Conservation (phyloP, 495 filamentous ascomycete species). For the Glonium stellatum region DNA sequence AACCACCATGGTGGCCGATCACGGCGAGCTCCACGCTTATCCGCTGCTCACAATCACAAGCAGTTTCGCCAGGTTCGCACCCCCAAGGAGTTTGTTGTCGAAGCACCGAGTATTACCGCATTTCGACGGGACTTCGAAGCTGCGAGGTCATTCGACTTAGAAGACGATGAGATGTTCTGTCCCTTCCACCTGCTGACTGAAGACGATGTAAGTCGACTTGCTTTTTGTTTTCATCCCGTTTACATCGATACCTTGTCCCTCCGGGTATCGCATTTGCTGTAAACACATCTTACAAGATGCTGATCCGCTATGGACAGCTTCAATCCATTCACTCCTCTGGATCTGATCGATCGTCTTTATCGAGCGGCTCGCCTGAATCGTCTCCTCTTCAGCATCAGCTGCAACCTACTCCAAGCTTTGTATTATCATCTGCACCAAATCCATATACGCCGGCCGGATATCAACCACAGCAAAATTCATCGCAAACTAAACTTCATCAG, state of each 20-base stretch:
- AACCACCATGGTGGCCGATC: constrained; percentile 80
- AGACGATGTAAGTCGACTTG: constrained; percentile 73
- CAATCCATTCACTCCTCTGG: constrained; percentile 80
- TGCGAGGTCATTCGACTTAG: constrained; percentile 89
- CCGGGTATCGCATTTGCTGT: neutral
- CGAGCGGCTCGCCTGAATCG: constrained; percentile 88
- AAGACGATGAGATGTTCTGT: constrained; percentile 96
- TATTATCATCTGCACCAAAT: constrained; percentile 68
- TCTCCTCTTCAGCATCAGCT: constrained; percentile 78
- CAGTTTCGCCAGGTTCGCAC: constrained; percentile 76
- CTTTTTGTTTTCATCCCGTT: neutral
- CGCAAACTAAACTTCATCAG: constrained; percentile 73
- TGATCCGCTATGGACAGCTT: constrained; percentile 47
- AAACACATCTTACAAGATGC: constrained; percentile 8
- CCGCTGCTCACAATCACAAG: constrained; percentile 74
- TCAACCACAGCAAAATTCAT: constrained; percentile 42
- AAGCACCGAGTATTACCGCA: constrained; percentile 61
- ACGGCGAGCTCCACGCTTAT: constrained; percentile 76
- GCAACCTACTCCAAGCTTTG: constrained; percentile 70
- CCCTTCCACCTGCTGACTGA: constrained; percentile 82
- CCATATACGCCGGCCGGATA: constrained; percentile 57
- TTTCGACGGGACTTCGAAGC: constrained; percentile 85
- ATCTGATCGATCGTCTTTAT: constrained; percentile 89
- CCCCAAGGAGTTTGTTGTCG: constrained; percentile 76
- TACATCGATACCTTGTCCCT: neutral